These are phyloP conservation scores for Penicillium soppii DNA, from an alignment of 495 filamentous ascomycete genomes.

Conservation along the genomic window DNA sequence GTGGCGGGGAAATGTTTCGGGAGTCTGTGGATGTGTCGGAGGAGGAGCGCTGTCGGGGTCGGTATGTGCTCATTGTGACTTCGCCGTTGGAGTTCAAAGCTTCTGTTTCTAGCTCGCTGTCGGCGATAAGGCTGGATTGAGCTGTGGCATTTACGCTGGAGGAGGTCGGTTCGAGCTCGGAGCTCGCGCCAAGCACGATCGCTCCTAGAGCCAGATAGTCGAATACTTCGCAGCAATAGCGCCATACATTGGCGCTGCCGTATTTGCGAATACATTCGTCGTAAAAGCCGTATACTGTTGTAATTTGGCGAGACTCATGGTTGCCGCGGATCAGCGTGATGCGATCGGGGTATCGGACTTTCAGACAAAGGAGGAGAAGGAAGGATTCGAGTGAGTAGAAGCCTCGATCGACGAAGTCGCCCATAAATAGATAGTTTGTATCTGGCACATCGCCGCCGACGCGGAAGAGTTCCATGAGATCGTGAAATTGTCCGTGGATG, in stretches of 20 bases:
- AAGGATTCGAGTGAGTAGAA: conserved; percentile 98
- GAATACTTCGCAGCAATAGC: conserved; percentile 98
- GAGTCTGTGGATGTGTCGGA: conserved; percentile 36
- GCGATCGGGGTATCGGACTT: conserved; percentile 96
- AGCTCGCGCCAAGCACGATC: conserved; percentile 85
- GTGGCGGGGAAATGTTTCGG: conserved; percentile 42
- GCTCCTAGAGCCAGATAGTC: conserved; percentile 96
- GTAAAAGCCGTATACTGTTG: conserved; percentile 98
- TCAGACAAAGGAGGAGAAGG: conserved; percentile 89
- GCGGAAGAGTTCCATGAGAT: conserved; percentile 96
- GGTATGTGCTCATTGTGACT: conserved; percentile 69
- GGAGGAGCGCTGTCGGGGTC: conserved; percentile 41
- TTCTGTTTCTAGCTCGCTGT: conserved; percentile 86
- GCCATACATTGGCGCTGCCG: conserved; percentile 95
- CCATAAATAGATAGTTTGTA: conserved; percentile 99
- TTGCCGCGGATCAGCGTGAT: conserved; percentile 97
- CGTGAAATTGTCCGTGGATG: conserved; percentile 98
- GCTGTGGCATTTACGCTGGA: conserved; percentile 43
- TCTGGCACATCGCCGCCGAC: conserved; percentile 95
- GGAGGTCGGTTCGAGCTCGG: conserved; percentile 57
- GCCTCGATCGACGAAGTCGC: conserved; percentile 96
- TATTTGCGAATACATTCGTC: conserved; percentile 98
- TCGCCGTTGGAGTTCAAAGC: conserved; percentile 79
- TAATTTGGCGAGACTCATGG: conserved; percentile 97
- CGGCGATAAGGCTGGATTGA: conserved; percentile 47